Percentiles rank a stretch among this genome's conserved stretches.
These are phyloP conservation scores for Quercus phellos DNA, from an alignment of 331 rosid species.

Conservation along the genomic window DNA sequence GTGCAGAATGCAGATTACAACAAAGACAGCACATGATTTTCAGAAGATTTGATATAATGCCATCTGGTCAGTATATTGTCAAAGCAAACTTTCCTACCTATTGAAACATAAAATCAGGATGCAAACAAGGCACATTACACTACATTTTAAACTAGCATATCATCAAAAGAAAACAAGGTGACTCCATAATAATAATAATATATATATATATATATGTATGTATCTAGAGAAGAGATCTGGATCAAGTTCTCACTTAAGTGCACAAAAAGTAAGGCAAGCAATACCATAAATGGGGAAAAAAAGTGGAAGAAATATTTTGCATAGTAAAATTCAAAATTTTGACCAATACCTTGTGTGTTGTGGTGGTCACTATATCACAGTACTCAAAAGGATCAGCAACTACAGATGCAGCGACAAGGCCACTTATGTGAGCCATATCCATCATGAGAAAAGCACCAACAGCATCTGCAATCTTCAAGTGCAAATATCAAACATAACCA, in stretches of 20 bases:
- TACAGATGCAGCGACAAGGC: conserved; percentile 94
- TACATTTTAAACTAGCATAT: no score
- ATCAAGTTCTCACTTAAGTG: background rate
- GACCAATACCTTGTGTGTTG: conserved; percentile 83
- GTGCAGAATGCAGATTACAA: conserved; percentile 10
- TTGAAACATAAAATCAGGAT: no score
- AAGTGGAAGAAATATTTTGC: background rate
- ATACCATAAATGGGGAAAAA: background rate
- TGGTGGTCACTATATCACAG: conserved; percentile 91
- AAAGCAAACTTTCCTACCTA: background rate
- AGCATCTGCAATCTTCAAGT: conserved; percentile 65
- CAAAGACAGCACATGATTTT: background rate
- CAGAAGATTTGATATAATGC: background rate
- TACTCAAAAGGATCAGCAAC: conserved; percentile 82
- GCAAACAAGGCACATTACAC: no score
- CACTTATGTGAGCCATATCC: conserved; percentile 99
- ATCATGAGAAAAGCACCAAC: conserved; percentile 97
- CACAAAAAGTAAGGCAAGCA: background rate
- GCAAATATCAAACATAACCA: conserved; percentile 28
- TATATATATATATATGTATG: no score
- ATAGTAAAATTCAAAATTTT: background rate
- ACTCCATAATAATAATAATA: no score
- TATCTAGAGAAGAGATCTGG: no score
- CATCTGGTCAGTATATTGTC: no score
- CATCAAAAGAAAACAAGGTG: no score